Percentiles rank a stretch among this genome's conserved stretches.
Conservation (phyloP, 495 filamentous ascomycete genomes). For the Penicillium lividum region DNA sequence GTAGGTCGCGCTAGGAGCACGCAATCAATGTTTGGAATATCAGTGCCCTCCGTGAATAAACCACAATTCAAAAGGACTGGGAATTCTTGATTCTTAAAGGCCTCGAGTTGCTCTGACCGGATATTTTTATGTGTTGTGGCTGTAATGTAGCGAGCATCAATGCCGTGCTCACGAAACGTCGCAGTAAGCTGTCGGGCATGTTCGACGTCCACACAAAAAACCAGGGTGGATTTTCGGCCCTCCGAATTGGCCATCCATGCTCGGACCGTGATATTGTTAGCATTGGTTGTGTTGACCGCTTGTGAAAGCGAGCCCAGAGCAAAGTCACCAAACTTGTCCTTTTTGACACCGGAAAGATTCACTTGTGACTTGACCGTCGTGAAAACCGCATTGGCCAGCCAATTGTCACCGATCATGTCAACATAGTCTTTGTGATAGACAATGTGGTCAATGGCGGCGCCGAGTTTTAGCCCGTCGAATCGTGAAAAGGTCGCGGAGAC, state of each 20-base stretch:
- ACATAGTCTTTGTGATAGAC: conserved; percentile 97
- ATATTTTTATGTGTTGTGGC: conserved; percentile 66
- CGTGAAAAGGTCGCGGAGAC: conserved; percentile 93
- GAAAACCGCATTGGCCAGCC: conserved; percentile 83
- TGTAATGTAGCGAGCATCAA: conserved; percentile 85
- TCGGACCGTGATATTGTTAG: conserved; percentile 79
- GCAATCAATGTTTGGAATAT: conserved; percentile 97
- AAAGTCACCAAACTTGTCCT: conserved; percentile 74
- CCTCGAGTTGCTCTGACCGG: conserved; percentile 66
- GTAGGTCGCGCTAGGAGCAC: conserved; percentile 88
- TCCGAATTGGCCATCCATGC: conserved; percentile 79
- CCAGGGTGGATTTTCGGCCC: conserved; percentile 78
- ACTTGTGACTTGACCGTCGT: conserved; percentile 84
- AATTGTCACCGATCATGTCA: conserved; percentile 91
- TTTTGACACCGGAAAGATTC: conserved; percentile 68
- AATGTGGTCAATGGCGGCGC: conserved; percentile 88
- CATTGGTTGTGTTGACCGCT: conserved; percentile 74
- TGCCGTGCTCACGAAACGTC: conserved; percentile 70
- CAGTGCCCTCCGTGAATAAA: conserved; percentile 94
- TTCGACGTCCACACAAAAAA: conserved; percentile 86
- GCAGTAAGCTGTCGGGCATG: conserved; percentile 74
- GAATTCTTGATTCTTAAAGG: conserved; percentile 74
- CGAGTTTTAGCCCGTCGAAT: conserved; percentile 83
- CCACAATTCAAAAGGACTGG: conserved; percentile 94
- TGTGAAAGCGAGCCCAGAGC: conserved; percentile 67